Base-by-base conservation (phyloP, 352 stramenopile genomes). In the Globisporangium apiculatum region DNA sequence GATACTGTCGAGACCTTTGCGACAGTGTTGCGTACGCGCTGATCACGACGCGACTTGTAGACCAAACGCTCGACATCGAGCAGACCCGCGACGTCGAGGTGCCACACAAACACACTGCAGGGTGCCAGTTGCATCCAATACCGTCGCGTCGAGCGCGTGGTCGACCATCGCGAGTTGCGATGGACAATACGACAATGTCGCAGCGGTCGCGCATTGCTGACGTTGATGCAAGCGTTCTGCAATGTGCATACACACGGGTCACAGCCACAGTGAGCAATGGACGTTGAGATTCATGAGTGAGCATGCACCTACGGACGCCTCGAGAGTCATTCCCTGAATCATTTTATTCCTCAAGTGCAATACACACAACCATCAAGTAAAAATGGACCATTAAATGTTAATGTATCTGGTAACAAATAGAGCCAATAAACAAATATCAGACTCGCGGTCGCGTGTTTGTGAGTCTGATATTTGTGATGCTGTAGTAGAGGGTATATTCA, bases 131-230 rank as follows among this genome's bases (percentile, higher is more conserved):
- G 18, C 35, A 48, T 65, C 60, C 31, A 50, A 59, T 40, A 76
- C 40, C n/a, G 58, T 64, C 15, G 62, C 60, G 4, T 72, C 67
- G 12, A 81, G 56, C 18, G 67, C 66, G 50, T 81, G 72, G 57
- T 81, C 72, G 0, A 78, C 69, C 67, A 76, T 76, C 9, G 49
- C 61, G 5, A 70, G 57, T 5, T 69, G 74, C 6, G 64, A 18
- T 5, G 43, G 45, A n/a, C 72, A 10, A 81, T 62, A 12, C 57
- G 3, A 78, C 69, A 7, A 81, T 45, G 43, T 81, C 69, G 11
- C 72, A 61, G 41, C 76, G 73, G 43, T 88, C 86, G 49, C 73
- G 72, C 65, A 85, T 58, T 12, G 40, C 3, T 43, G 40, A 3
- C 7, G 40, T 43, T 43, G 7, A 8, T 43, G 40, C 53, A 52